Conservation (phyloP, 2,329 filamentous ascomycete genomes). For the Diaporthe caulivora region DNA sequence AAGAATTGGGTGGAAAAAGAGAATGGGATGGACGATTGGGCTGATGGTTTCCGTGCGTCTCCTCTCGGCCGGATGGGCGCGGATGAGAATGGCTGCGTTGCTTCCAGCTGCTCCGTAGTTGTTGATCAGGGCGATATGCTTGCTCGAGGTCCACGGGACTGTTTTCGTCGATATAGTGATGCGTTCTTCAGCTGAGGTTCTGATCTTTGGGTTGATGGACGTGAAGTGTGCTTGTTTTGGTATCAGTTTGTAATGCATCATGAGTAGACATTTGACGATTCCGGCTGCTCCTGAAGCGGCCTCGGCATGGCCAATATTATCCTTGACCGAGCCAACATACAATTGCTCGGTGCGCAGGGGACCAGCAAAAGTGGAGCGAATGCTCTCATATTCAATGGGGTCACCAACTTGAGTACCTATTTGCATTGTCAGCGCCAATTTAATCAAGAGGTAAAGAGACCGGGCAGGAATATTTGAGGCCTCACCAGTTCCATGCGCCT, state of each 20-base stretch:
- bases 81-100: slow-evolving; percentile 47
- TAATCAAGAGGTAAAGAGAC: not conserved
- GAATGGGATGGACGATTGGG: not conserved
- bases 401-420: slow-evolving; percentile 52
- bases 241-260: slow-evolving; percentile 46
- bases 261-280: slow-evolving; percentile 50
- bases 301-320: slow-evolving; percentile 50
- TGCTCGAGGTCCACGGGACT: slow-evolving; percentile 43
- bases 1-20: slow-evolving; percentile 19
- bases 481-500: slow-evolving; percentile 54
- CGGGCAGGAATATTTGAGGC: not conserved
- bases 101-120: slow-evolving; percentile 53
- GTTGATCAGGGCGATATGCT: slow-evolving; percentile 48
- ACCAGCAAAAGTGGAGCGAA: slow-evolving; percentile 39
- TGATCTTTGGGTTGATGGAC: slow-evolving; percentile 47
- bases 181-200: slow-evolving; percentile 36
- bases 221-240: slow-evolving; percentile 46
- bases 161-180: slow-evolving; percentile 42
- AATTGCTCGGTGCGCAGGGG: slow-evolving; percentile 14
- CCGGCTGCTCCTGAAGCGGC: slow-evolving; percentile 48
- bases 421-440: not conserved
- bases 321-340: slow-evolving; percentile 48
- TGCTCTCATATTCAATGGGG: slow-evolving; percentile 43
- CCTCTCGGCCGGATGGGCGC: not conserved
- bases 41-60: not conserved